Conservation (phyloP, 208 protist genomes). For the Porcisia hertigi region DNA sequence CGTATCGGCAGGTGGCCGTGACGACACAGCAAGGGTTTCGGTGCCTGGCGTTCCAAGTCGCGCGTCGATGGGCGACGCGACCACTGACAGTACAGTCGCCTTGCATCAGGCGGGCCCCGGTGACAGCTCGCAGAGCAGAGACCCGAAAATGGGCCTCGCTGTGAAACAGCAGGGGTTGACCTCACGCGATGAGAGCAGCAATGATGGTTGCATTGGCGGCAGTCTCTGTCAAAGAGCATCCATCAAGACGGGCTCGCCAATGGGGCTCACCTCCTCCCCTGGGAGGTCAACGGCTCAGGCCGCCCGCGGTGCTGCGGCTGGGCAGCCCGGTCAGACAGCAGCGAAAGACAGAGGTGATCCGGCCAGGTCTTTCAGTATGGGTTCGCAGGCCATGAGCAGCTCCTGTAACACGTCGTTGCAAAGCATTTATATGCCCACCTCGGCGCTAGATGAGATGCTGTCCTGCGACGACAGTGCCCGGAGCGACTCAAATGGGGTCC, state of each 20-base stretch:
- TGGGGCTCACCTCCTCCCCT: neutral
- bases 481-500: slow-evolving; percentile 15
- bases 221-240: neutral
- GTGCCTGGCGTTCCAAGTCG: neutral
- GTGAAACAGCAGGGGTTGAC: neutral
- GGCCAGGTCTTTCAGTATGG: neutral
- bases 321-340: neutral
- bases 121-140: neutral
- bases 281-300: neutral
- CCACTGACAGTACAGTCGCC: neutral
- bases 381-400: too few species aligned
- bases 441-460: neutral
- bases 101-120: neutral
- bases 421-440: neutral
- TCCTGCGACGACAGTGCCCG: neutral
- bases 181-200: neutral
- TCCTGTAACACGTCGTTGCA: neutral
- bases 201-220: neutral
- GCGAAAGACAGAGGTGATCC: neutral
- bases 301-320: neutral
- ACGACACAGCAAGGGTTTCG: too few species aligned
- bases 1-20: neutral
- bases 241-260: neutral
- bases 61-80: neutral
- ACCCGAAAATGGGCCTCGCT: too few species aligned